A percentile compares a stretch with the other conserved stretches of the same genome.
phyloP scores from a whole-genome alignment of 176 grass and related monocot genomes.

The Elaeis guineensis region DNA sequence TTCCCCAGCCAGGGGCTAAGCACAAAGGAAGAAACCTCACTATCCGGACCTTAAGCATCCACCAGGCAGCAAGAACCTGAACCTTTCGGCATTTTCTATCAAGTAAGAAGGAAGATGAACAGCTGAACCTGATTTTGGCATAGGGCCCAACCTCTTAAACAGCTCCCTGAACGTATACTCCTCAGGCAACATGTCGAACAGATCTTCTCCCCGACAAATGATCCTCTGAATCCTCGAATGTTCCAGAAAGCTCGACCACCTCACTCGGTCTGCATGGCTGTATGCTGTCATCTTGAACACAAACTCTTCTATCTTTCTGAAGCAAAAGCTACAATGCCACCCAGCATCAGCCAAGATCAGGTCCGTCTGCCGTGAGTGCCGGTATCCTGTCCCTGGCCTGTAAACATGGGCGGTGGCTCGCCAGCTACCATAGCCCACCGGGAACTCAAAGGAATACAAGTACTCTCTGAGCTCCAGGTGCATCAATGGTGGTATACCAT shows the following conservation, averaged over 20 bases:
- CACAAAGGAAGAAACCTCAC: no score
- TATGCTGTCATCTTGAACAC: slow-evolving; percentile 94
- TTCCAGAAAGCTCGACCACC: slow-evolving; percentile 43
- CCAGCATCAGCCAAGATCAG: slow-evolving; percentile 70
- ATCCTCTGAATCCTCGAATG: slow-evolving; percentile 75
- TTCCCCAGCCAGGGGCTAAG: no score
- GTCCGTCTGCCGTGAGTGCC: slow-evolving; percentile 73
- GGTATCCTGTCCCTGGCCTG: slow-evolving; percentile 47
- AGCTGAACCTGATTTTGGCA: slow-evolving; percentile 58
- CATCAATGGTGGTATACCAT: slow-evolving; percentile 81
- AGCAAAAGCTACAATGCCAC: slow-evolving; percentile 99
- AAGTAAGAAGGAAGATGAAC: slow-evolving; percentile 74
- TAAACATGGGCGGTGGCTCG: slow-evolving; percentile 64
- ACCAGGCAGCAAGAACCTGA: slow-evolving; percentile 77
- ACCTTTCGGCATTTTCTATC: slow-evolving; percentile 59
- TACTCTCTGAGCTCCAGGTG: slow-evolving; percentile 89
- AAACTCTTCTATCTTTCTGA: slow-evolving; percentile 73
- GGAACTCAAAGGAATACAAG: slow-evolving; percentile 93
- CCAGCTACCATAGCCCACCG: slow-evolving; percentile 74
- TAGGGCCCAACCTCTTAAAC: slow-evolving; percentile 76
- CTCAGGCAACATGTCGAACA: slow-evolving; percentile 96
- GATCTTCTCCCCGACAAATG: slow-evolving; percentile 74
- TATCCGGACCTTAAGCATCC: slow-evolving; percentile 51
- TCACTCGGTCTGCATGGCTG: slow-evolving; percentile 81
- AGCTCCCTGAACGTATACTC: slow-evolving; percentile 83